Base-by-base conservation (phyloP, 352 stramenopile genomes). In the Pilasporangium apinafurcum region DNA sequence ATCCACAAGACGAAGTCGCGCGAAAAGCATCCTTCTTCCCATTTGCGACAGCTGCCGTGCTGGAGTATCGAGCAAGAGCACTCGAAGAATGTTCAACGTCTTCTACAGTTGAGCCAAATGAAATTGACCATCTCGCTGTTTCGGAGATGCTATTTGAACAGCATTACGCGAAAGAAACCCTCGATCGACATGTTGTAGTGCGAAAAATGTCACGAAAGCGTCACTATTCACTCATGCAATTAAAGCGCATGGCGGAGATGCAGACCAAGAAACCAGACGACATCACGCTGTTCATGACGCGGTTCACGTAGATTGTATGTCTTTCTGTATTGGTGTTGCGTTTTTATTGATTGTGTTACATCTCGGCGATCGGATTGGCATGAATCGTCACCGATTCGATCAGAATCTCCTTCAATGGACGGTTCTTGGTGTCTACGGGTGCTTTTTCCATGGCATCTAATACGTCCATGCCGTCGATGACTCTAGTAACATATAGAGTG, bases 391-490 rank as follows among this genome's bases (percentile, higher is more conserved):
- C 59, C 26, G 42, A 66, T 38, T 96, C 72, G 48, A 97, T 79
- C 22, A 81, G 46, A 37, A 97, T 95, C 21, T 96, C 87, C 46
- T 87, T 95, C 14, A 90, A 36, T 24, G 90, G 88, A 3, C 79
- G 79, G 63, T 92, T 80, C 62, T 97, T 97, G 66, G 63, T 70
- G 58, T 92, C 83, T 20, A 98, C 86, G 3, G 90, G 91, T 13
- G 94, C 59, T 57, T 97, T 95, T 69, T 99, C 96, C 54, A 98
- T 96, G 27, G 83, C 83, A 62, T 99, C 96, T 32, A 99, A 62
- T n/a, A 93, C 83, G 48, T 98, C 96, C 57, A 97, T 96, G 21
- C 96, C 96, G 58, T 98, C 92, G 47, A 99, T 94, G 34, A 93
- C 68, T 47, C 77, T 92, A 47, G 4, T 17, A 34, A n/a, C 38